Base-by-base conservation (phyloP, 2,329 filamentous ascomycete species). In the Phaeosphaeriaceae sp. region DNA sequence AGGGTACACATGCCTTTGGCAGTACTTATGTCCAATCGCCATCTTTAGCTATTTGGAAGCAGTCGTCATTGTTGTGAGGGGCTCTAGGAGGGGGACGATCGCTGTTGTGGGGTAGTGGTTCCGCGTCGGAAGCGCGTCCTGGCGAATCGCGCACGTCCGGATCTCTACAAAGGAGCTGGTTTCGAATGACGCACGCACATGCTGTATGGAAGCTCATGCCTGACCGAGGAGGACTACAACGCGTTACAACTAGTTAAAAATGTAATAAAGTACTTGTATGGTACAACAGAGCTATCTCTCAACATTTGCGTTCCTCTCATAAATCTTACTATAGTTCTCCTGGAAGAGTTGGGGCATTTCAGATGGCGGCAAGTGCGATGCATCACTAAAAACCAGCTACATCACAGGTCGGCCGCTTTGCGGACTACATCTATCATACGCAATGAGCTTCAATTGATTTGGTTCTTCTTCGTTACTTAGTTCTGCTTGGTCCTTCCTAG, bases 61-160 rank as follows among this genome's bases (percentile, higher is more conserved):
- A 42, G 42, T 49, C 65, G 65, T 67, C 65, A 65, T 65, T 54
- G 48, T 57, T 53, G 57, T 65, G 65, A 67, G 65, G 65, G 65
- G 65, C 51, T 53, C 13, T 53, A 9, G 9, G 52, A 55, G 58
- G 58, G 58, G 62, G 56, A 50, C 48, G 61, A 58, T 60, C 62
- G 49, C 27, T 54, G 50, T 45, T 65, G 62, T 67, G 65, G 65
- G 65, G 65, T 65, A 63, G 40, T 41, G 22, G 51, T 57, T 58
- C 56, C 56, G 56, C 50, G 21, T 27, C 54, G 44, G 54, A 49
- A 52, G 47, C 21, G 44, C 54, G 41, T 47, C 36, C 52, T 45
- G 9, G 19, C 42, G 25, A 27, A 27, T 22, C 22, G 42, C 42
- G 42, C 19, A 24, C 21, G 42, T 46, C 42, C 42, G 42, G 42